phyloP scores from a whole-genome alignment of 345 rosid genomes.

The Populus tremula region DNA sequence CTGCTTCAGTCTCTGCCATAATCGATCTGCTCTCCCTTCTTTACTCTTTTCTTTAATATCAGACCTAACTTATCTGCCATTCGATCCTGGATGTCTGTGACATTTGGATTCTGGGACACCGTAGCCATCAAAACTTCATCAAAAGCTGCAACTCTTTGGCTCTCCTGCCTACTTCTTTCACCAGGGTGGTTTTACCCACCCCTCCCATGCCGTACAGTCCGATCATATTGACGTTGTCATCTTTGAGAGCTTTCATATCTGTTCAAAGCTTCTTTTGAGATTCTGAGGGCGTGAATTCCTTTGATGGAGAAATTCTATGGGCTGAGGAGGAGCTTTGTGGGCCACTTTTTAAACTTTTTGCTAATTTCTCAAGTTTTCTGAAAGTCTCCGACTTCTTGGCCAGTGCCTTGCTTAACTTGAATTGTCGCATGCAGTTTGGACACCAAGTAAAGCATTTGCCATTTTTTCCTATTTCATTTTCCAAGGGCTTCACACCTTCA shows the following conservation, averaged over 20 bases:
- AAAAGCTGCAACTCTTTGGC: background rate
- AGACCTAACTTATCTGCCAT: background rate
- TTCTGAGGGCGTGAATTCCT: background rate
- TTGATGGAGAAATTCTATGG: background rate
- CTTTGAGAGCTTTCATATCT: background rate
- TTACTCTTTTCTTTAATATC: background rate
- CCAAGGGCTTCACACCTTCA: background rate
- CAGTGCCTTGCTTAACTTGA: background rate
- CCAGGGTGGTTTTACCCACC: slow-evolving; percentile 7
- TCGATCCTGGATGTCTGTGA: background rate
- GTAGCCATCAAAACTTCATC: background rate
- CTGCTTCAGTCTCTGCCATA: background rate
- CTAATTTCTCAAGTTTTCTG: background rate
- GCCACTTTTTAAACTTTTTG: background rate
- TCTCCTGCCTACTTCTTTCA: slow-evolving; percentile 6
- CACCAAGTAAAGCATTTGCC: background rate
- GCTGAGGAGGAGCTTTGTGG: background rate
- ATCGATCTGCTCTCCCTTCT: background rate
- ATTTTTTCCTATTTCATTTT: background rate
- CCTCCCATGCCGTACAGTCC: slow-evolving; percentile 8
- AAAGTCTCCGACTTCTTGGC: background rate
- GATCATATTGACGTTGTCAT: slow-evolving; percentile 2
- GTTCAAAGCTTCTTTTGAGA: background rate
- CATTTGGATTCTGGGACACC: background rate
- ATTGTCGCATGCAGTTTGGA: background rate